Base-by-base conservation (phyloP, 1,139 yeast genomes). In the Candida gigantensis region DNA sequence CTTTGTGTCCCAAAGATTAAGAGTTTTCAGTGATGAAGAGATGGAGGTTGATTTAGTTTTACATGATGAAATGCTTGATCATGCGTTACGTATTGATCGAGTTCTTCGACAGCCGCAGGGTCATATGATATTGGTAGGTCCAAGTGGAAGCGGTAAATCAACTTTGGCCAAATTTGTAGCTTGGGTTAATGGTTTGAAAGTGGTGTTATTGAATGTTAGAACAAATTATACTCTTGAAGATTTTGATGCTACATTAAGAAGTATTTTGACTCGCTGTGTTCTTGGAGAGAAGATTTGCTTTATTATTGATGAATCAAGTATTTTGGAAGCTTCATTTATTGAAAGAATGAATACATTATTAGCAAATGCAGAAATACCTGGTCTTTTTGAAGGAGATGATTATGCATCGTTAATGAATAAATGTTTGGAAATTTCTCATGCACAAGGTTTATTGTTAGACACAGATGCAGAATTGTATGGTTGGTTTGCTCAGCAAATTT, bases 291-390 rank as follows among this genome's bases (percentile, higher is more conserved):
- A 72, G 40, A 58, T 81, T 0, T 86, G 96, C 49, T 78, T 88
- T 39, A 65, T 90, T 13, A 72, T 92, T 16, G 96, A 89, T 51
- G 97, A 92, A 50, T 78, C 95, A 0, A 78, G 83, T 31, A 77
- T 89, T 37, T 55, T 82, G 34, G 94, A 86, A 32, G 71, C 95
- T 0, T 71, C 95, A 0, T 90, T 90, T 52, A 62, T 92, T 23
- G 98, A 92, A 58, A 68, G 96, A 42, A 88, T 92, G 95, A 92
- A 92, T 51, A 87, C 95, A 0, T 64, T 92, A 19, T 67, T 92
- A 24, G 97, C 97, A 0, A 92, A 90, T 56, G 87, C 96, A 0
- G 97, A 90, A 49, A 76, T 89, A 16, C 97, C 97, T 1, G 97
- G 96, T 2, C 64, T 92, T 14, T 92, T 87, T 57, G 88, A 80